Conservation (phyloP, 2,329 filamentous ascomycete species). For the Nigrospora osmanthi region DNA sequence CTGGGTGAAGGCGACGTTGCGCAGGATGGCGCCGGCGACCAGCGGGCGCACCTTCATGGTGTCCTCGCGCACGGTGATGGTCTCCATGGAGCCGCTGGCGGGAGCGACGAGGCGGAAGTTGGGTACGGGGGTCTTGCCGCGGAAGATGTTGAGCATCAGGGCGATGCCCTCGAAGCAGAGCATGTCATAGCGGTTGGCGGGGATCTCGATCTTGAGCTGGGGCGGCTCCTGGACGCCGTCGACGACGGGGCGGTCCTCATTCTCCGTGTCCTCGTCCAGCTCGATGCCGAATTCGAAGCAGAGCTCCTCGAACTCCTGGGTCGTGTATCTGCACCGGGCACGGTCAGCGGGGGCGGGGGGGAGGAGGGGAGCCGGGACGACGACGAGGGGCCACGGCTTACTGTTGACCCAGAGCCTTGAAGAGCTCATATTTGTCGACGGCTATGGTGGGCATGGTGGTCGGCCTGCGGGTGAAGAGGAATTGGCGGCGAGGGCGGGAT, state of each 20-base stretch:
- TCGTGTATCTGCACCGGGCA: slow-evolving; percentile 62
- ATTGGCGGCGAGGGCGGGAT: background rate
- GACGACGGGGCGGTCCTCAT: slow-evolving; percentile 63
- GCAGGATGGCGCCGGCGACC: slow-evolving; percentile 80
- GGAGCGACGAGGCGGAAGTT: slow-evolving; percentile 73
- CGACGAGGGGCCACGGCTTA: slow-evolving; percentile 33
- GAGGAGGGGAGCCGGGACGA: slow-evolving; percentile 5
- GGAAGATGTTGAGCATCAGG: slow-evolving; percentile 93
- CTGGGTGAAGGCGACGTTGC: slow-evolving; percentile 86
- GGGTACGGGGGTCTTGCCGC: slow-evolving; percentile 65
- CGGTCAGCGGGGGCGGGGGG: slow-evolving; percentile 9
- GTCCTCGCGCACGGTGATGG: slow-evolving; percentile 68
- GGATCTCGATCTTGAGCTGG: slow-evolving; percentile 96
- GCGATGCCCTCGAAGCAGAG: slow-evolving; percentile 96
- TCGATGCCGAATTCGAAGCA: slow-evolving; percentile 99
- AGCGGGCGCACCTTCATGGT: slow-evolving; percentile 78
- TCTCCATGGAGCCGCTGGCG: slow-evolving; percentile 64
- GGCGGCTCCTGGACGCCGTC: slow-evolving; percentile 79
- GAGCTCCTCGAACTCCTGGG: slow-evolving; percentile 90
- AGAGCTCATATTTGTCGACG: slow-evolving; percentile 94
- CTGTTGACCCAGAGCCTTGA: slow-evolving; percentile 83
- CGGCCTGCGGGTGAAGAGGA: background rate
- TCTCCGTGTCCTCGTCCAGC: slow-evolving; percentile 88
- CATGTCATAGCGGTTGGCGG: slow-evolving; percentile 91
- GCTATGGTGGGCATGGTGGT: slow-evolving; percentile 86